phyloP scores from a whole-genome alignment of 352 stramenopile species.

The Globisporangium nunn region DNA sequence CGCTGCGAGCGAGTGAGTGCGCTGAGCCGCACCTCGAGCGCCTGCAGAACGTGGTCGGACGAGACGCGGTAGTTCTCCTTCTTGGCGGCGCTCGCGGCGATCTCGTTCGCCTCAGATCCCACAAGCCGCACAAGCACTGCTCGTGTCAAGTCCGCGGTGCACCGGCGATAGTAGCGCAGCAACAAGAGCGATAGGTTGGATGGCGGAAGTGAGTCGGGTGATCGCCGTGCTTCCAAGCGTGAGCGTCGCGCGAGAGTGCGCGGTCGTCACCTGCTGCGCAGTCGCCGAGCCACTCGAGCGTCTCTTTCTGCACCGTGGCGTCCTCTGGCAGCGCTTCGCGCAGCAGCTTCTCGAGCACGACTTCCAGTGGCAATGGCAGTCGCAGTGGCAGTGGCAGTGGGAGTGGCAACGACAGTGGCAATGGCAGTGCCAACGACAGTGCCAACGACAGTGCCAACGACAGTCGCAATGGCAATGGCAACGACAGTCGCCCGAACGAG shows the following conservation, averaged over 20 bases:
- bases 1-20: too few species aligned
- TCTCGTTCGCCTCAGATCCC: slow-evolving; percentile 37
- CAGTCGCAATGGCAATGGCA: neutral
- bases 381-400: too few species aligned
- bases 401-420: too few species aligned
- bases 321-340: slow-evolving; percentile 48
- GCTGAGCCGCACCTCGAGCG: slow-evolving; percentile 35
- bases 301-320: slow-evolving; percentile 51
- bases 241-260: too few species aligned
- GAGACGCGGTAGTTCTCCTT: slow-evolving; percentile 70
- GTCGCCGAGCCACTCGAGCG: slow-evolving; percentile 58
- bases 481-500: too few species aligned
- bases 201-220: too few species aligned
- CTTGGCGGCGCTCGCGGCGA: slow-evolving; percentile 37
- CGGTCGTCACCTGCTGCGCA: slow-evolving; percentile 33
- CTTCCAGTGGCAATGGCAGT: too few species aligned
- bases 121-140: slow-evolving; percentile 51
- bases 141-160: neutral
- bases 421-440: too few species aligned
- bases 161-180: too few species aligned
- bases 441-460: too few species aligned
- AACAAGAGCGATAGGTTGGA: too few species aligned
- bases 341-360: slow-evolving; percentile 37
- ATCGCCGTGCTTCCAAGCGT: too few species aligned
- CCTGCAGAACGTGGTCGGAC: slow-evolving; percentile 42